Base-by-base conservation (phyloP, 345 rosid genomes). In the Linum trigynum region DNA sequence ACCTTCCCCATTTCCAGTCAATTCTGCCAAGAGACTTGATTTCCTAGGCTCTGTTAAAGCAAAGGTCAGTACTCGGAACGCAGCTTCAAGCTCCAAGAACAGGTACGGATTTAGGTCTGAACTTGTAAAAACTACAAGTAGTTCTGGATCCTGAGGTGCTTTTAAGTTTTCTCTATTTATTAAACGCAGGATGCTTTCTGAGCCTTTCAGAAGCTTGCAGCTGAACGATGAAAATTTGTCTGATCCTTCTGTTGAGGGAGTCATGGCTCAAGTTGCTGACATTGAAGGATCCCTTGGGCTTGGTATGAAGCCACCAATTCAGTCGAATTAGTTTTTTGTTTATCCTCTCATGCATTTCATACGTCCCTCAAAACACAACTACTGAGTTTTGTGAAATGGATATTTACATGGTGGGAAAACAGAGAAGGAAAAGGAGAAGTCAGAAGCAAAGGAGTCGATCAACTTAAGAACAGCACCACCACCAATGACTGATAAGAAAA, bases 191-290 rank as follows among this genome's bases (percentile, higher is more conserved):
- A 62, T 64, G 11, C 45, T 68, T 63, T 69, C 74, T 71, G 75
- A 74, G 45, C 77, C 84, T 14, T 69, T 66, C 61, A 79, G 75
- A 62, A 85, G 76, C 53, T 70, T 86, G 68, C 83, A 82, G 57
- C 83, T 83, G 55, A 68, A 71, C 61, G 73, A 39, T 32, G 88
- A 80, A 75, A 75, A 64, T 72, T 40, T 71, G 55, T 67, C 66
- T 68, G 72, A 71, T 75, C 71, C 73, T 71, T 55, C 53, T 17
- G 68, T 73, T 11, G 76, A 76, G 86, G 96, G 87, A 77, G 59
- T 72, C 73, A 48, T 9, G 16, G 68, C 61, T 55, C 61, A 48
- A 39, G 43, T 43, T 14, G 64, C 75, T 51, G 78, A 50, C 50
- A 56, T 55, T 39, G 62, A 65, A 62, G 41, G 35, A 36, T 14